These are phyloP conservation scores for Berberis vulgaris DNA, from an alignment of 164 flowering plant genomes.

Conservation along the genomic window DNA sequence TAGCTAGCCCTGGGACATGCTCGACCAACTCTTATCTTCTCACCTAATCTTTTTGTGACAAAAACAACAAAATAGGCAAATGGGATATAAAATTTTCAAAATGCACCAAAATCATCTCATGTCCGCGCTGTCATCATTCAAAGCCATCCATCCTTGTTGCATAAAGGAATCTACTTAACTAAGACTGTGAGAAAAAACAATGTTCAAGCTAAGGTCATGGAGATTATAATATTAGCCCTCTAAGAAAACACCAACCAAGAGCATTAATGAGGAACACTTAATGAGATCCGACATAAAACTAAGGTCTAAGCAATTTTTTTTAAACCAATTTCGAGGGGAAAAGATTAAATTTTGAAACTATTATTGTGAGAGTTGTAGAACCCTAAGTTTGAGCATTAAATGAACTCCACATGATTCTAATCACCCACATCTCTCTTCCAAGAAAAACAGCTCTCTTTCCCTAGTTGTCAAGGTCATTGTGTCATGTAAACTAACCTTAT, in stretches of 20 bases:
- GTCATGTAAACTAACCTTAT: constrained; percentile 4
- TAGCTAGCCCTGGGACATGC: too few species aligned
- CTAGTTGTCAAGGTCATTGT: constrained; percentile 23
- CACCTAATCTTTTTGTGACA: too few species aligned
- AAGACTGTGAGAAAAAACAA: not conserved
- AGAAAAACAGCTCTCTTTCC: constrained; percentile 42
- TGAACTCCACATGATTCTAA: constrained; percentile 70
- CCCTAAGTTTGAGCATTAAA: constrained; percentile 44
- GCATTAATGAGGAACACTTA: constrained; percentile 22
- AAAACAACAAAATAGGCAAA: too few species aligned
- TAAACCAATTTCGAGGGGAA: constrained; percentile 22
- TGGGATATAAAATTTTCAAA: too few species aligned
- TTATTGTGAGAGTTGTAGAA: constrained; percentile 18
- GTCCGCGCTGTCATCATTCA: too few species aligned
- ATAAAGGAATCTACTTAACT: not conserved
- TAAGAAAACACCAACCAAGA: constrained; percentile 12
- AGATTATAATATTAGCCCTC: constrained; percentile 2
- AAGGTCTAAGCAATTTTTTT: constrained; percentile 21
- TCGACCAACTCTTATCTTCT: too few species aligned
- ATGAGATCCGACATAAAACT: constrained; percentile 43
- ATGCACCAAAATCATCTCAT: too few species aligned
- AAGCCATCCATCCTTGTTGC: too few species aligned
- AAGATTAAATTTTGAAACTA: constrained; percentile 20
- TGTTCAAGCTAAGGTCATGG: constrained; percentile 3
- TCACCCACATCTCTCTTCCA: constrained; percentile 46